Conservation (phyloP, 495 filamentous ascomycete species). For the Penicillium chermesinum region DNA sequence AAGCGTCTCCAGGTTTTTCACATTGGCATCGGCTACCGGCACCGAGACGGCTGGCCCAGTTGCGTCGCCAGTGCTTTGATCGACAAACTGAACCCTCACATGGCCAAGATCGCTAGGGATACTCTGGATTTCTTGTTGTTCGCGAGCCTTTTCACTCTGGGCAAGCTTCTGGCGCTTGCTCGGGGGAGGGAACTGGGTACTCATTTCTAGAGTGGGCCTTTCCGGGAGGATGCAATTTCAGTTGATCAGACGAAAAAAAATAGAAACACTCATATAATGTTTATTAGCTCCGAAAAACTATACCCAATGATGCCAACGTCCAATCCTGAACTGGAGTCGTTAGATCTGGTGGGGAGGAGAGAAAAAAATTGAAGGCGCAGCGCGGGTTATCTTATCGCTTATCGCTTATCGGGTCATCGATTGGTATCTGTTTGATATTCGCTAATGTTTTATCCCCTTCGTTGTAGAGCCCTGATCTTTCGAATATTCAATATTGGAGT, state of each 20-base stretch:
- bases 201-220: no score
- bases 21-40: constrained; percentile 76
- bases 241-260: no score
- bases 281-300: no score
- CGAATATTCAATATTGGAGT: no score
- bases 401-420: no score
- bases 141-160: constrained; percentile 61
- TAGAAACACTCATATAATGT: no score
- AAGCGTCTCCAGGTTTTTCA: constrained; percentile 87
- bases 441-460: no score
- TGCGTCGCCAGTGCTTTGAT: constrained; percentile 67
- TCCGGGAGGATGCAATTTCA: no score
- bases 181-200: constrained; percentile 82
- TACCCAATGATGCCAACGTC: no score
- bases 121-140: constrained; percentile 71
- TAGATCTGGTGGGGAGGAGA: constrained; percentile 1
- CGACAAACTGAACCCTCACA: constrained; percentile 81
- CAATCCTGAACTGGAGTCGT: no score
- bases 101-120: constrained; percentile 69
- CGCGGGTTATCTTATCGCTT: constrained; percentile 10
- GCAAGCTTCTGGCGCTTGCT: constrained; percentile 84
- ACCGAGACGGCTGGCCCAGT: constrained; percentile 70
- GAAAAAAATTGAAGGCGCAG: constrained; percentile 4
- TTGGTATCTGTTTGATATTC: no score
- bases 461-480: no score